These are phyloP conservation scores for Evansstolkia leycettana DNA, from an alignment of 495 filamentous ascomycete genomes.

Conservation along the genomic window DNA sequence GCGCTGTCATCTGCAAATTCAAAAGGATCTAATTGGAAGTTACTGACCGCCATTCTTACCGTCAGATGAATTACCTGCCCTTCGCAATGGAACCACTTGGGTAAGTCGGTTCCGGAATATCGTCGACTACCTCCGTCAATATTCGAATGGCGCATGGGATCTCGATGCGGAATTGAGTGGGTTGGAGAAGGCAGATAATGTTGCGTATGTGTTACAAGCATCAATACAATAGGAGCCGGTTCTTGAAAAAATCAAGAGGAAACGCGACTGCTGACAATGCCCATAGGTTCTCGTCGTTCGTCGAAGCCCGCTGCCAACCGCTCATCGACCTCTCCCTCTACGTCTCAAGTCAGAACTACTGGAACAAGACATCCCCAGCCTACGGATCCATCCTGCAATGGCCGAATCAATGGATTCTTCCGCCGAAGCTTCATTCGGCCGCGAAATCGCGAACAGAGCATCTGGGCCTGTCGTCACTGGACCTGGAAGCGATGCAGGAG, in stretches of 20 bases:
- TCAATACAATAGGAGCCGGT: no score
- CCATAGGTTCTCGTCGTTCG: slow-evolving; percentile 44
- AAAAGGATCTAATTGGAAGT: neutral
- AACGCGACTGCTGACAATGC: slow-evolving; percentile 6
- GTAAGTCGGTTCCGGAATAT: slow-evolving; percentile 64
- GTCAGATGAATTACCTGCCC: slow-evolving; percentile 69
- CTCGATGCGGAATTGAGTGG: slow-evolving; percentile 37
- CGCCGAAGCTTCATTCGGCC: slow-evolving; percentile 49
- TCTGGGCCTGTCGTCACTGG: slow-evolving; percentile 56
- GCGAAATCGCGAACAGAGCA: slow-evolving; percentile 61
- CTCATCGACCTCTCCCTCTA: slow-evolving; percentile 77
- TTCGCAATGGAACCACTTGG: slow-evolving; percentile 52
- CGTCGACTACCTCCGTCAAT: slow-evolving; percentile 51
- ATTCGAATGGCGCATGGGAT: slow-evolving; percentile 39
- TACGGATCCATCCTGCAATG: slow-evolving; percentile 67
- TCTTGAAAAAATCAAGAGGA: no score
- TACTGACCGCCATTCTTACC: slow-evolving; percentile 3
- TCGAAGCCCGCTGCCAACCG: slow-evolving; percentile 49
- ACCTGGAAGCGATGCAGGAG: slow-evolving; percentile 42
- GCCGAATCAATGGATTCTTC: slow-evolving; percentile 71
- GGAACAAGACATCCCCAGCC: slow-evolving; percentile 55
- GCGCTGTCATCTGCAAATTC: slow-evolving; percentile 2
- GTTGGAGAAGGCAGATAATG: slow-evolving; percentile 37
- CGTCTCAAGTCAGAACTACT: slow-evolving; percentile 77
- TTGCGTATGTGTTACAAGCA: slow-evolving; percentile 33